Evolutionary conservation across 306 rosid species (phyloP).

Genomic region (Arachis hypogaea): DNA sequence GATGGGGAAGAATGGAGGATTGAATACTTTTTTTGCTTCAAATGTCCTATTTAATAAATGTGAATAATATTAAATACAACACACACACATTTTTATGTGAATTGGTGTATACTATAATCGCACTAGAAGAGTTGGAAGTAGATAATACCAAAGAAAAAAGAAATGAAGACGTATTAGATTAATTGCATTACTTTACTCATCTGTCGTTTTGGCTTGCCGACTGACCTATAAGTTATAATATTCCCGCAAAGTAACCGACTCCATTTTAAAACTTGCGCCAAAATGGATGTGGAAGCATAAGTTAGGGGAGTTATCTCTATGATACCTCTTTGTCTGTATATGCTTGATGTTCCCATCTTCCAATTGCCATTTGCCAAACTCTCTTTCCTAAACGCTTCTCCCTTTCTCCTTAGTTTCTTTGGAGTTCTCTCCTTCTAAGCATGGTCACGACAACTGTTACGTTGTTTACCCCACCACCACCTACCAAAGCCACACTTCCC

Average conservation of each 20-base stretch:
- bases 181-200: not conserved
- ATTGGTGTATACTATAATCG: not conserved
- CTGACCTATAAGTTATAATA: not conserved
- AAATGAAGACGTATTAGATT: not conserved
- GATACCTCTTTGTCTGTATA: slow-evolving; percentile 54
- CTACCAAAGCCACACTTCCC: slow-evolving; percentile 23
- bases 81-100: not conserved
- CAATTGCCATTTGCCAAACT: slow-evolving; percentile 16
- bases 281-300: slow-evolving; percentile 38
- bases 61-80: too few relatives aligned
- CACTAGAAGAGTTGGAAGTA: not conserved
- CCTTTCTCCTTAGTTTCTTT: slow-evolving; percentile 11
- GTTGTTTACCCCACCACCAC: slow-evolving; percentile 46
- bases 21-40: too few relatives aligned
- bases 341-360: not conserved
- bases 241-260: not conserved
- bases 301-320: not conserved
- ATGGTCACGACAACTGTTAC: slow-evolving; percentile 46
- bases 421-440: slow-evolving; percentile 26
- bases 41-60: not conserved
- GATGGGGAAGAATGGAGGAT: not conserved
- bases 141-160: too few relatives aligned
- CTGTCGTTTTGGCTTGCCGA: not conserved
- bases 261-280: slow-evolving; percentile 26
- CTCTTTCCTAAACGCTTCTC: not conserved